A percentile compares a stretch with the other conserved stretches of the same genome.
Conservation (phyloP, 1,284 basidiomycete genomes). For the Porodaedalea pini region DNA sequence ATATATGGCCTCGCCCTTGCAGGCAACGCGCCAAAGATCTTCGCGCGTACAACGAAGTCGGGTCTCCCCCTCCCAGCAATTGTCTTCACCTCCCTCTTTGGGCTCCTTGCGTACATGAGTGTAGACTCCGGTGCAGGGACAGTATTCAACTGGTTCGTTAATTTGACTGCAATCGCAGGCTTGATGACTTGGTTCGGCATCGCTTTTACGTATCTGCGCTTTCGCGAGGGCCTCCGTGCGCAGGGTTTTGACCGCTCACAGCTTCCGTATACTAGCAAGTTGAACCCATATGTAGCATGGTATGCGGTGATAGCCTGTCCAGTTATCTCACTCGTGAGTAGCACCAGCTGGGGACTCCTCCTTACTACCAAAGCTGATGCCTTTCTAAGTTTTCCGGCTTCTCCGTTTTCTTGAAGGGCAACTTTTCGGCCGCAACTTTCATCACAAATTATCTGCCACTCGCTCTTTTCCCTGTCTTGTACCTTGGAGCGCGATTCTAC, state of each 20-base stretch:
- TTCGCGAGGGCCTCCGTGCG: slow-evolving; percentile 40
- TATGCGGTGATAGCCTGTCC: slow-evolving; percentile 54
- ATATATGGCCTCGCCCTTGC: slow-evolving; percentile 76
- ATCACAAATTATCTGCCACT: slow-evolving; percentile 80
- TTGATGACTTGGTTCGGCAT: slow-evolving; percentile 76
- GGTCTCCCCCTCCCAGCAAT: slow-evolving; percentile 79
- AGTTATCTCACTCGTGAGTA: slow-evolving; percentile 65
- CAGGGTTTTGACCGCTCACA: slow-evolving; percentile 38
- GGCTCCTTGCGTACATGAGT: slow-evolving; percentile 70
- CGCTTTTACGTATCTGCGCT: slow-evolving; percentile 43
- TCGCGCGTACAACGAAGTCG: slow-evolving; percentile 59
- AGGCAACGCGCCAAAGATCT: slow-evolving; percentile 75
- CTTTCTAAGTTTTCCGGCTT: slow-evolving; percentile 63
- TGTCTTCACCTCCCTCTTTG: slow-evolving; percentile 63
- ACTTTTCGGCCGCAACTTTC: slow-evolving; percentile 59
- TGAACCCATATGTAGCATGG: slow-evolving; percentile 35
- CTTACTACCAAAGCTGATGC: slow-evolving; percentile 15
- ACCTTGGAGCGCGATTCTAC: slow-evolving; percentile 52
- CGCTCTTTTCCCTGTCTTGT: slow-evolving; percentile 70
- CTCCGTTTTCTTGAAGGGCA: slow-evolving; percentile 67
- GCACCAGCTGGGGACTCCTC: neutral
- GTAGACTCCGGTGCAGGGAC: slow-evolving; percentile 54
- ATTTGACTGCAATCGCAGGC: slow-evolving; percentile 64
- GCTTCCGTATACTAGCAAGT: slow-evolving; percentile 37
- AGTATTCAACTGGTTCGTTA: slow-evolving; percentile 77